Percentiles rank a stretch among this genome's conserved stretches.
These are phyloP conservation scores for Lasiosphaeria hispida DNA, from an alignment of 495 filamentous ascomycete species.

Conservation along the genomic window DNA sequence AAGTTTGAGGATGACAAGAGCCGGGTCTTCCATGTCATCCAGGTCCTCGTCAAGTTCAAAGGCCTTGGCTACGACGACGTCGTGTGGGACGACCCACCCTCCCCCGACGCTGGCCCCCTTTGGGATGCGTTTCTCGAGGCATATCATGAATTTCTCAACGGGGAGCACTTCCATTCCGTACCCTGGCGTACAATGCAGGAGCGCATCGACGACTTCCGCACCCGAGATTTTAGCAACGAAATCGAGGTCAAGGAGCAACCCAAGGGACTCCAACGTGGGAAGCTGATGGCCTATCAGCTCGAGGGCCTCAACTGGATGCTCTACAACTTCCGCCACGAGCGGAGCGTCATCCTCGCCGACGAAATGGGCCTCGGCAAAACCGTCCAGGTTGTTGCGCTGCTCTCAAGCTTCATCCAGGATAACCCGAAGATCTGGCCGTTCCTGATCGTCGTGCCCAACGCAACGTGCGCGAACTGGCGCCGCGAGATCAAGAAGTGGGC, in stretches of 20 bases:
- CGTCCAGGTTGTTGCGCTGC: conserved; percentile 83
- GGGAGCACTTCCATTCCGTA: conserved; percentile 61
- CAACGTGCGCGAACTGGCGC: conserved; percentile 95
- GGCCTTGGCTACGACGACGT: conserved; percentile 92
- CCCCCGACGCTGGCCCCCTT: conserved; percentile 58
- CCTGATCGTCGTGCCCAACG: conserved; percentile 87
- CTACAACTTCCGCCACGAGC: conserved; percentile 75
- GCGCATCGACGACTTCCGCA: conserved; percentile 60
- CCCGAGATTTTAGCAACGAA: conserved; percentile 60
- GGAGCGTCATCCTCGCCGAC: conserved; percentile 93
- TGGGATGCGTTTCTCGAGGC: conserved; percentile 82
- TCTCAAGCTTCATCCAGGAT: conserved; percentile 73
- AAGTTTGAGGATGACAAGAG: conserved; percentile 65
- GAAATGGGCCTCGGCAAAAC: conserved; percentile 99
- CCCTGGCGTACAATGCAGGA: conserved; percentile 55
- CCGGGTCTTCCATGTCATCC: conserved; percentile 63
- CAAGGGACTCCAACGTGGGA: conserved; percentile 65
- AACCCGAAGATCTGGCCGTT: conserved; percentile 84
- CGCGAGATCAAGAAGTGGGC: conserved; percentile 95
- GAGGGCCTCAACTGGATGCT: conserved; percentile 97
- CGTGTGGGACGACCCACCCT: conserved; percentile 84
- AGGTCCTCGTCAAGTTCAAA: conserved; percentile 84
- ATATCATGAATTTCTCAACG: conserved; percentile 78
- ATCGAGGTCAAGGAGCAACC: conserved; percentile 74
- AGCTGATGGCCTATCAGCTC: conserved; percentile 90